These are phyloP conservation scores for Pelargonium fulgidum DNA, from an alignment of 441 rosid genomes.

Conservation along the genomic window DNA sequence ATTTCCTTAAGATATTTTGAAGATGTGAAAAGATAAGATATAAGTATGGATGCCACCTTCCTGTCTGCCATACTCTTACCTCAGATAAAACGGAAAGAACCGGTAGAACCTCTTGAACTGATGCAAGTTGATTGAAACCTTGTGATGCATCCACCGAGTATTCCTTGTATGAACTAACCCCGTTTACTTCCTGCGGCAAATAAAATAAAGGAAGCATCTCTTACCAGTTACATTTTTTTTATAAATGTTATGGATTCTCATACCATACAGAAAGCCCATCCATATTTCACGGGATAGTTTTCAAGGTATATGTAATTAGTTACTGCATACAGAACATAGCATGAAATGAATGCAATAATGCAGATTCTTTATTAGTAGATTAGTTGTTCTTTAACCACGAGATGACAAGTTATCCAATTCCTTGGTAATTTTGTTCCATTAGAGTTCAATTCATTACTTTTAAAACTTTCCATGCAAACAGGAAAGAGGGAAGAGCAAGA, in stretches of 20 bases:
- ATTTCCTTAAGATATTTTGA: not conserved
- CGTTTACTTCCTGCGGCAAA: conserved; percentile 41
- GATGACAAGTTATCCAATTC: not conserved
- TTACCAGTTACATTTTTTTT: conserved; percentile 3
- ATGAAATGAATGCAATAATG: not conserved
- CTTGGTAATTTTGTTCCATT: not conserved
- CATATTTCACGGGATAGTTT: not conserved
- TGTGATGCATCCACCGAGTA: conserved; percentile 36
- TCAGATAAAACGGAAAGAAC: conserved; percentile 67
- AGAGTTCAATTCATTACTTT: not conserved
- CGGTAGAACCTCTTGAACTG: conserved; percentile 59
- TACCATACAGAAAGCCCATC: not conserved
- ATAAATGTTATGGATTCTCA: not conserved
- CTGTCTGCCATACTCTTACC: conserved; percentile 32
- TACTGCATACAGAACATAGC: not conserved
- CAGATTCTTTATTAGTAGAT: not conserved
- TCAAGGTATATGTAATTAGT: not conserved
- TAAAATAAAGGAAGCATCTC: not conserved
- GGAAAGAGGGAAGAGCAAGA: not conserved
- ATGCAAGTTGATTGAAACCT: conserved; percentile 40
- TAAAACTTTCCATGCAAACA: not conserved
- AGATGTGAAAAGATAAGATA: not conserved
- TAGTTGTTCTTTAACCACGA: not conserved
- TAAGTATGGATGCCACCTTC: too few relatives aligned
- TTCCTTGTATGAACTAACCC: conserved; percentile 20